Evolutionary conservation across 2,329 filamentous ascomycete genomes (phyloP).

Genomic region (Neopestalotiopsis sp.): DNA sequence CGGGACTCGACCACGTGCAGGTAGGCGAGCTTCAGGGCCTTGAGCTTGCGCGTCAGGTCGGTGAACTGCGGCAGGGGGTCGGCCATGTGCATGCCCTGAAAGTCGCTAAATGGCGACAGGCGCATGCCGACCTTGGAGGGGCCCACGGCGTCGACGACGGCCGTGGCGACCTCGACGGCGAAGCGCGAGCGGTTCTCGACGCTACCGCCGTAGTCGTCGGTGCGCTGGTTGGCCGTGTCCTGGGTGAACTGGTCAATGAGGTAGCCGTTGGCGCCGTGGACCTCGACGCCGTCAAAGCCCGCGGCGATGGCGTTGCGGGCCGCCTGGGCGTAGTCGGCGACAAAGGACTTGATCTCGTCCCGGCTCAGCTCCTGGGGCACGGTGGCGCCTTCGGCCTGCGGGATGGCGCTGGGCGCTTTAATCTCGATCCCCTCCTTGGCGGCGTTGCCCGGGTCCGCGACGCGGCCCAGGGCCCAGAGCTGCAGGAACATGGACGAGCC

Average conservation of each 20-base stretch:
- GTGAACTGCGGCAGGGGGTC: conserved; percentile 63
- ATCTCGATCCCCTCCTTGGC: conserved; percentile 33
- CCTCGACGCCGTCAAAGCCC: conserved; percentile 26
- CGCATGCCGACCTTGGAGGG: conserved; percentile 53
- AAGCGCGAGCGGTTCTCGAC: conserved; percentile 61
- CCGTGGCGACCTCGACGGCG: conserved; percentile 56
- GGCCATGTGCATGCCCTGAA: conserved; percentile 62
- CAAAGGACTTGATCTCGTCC: conserved; percentile 23
- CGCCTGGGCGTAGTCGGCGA: conserved; percentile 28
- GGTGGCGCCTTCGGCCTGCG: conserved; percentile 15
- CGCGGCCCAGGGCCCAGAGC: conserved; percentile 66
- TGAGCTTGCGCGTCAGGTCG: conserved; percentile 55
- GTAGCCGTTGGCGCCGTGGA: conserved; percentile 48
- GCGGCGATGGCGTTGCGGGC: conserved; percentile 22
- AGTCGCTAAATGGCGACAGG: conserved; percentile 55
- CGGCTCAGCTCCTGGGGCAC: conserved; percentile 33
- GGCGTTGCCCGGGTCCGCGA: conserved; percentile 42
- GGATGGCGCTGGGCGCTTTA: conserved; percentile 22
- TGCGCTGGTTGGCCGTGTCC: conserved; percentile 57
- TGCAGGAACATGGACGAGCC: conserved; percentile 65
- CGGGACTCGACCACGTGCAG: conserved; percentile 62
- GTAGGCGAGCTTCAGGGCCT: conserved; percentile 58
- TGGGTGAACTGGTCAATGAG: conserved; percentile 62
- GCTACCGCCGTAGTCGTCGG: conserved; percentile 59
- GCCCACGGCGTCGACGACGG: conserved; percentile 56